These are phyloP conservation scores for Aspergillus sp. DNA, from an alignment of 2,329 filamentous ascomycete species.

Conservation along the genomic window DNA sequence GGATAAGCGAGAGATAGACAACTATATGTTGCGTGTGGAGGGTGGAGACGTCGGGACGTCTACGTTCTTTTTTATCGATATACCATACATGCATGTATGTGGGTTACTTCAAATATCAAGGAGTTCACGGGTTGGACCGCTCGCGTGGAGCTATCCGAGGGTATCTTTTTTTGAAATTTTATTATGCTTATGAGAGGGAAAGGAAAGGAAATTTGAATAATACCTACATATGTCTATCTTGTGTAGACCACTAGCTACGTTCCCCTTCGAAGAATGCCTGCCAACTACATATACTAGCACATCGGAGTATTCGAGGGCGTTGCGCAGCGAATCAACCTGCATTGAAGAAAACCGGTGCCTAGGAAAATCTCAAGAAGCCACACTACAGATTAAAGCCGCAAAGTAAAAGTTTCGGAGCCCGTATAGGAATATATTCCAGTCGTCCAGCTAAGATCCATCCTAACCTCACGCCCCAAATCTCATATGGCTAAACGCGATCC, in stretches of 20 bases:
- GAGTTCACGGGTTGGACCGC: slow-evolving; percentile 39
- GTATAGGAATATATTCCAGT: slow-evolving; percentile 1
- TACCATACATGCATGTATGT: slow-evolving; percentile 16
- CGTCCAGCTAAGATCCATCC: slow-evolving; percentile 5
- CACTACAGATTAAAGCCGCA: neutral
- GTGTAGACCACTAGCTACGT: neutral
- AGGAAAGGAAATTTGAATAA: slow-evolving; percentile 9
- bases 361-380: neutral
- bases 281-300: neutral
- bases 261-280: neutral
- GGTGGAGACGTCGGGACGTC: slow-evolving; percentile 16
- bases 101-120: slow-evolving; percentile 31
- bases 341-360: neutral
- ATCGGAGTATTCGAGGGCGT: neutral
- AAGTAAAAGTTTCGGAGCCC: neutral
- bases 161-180: slow-evolving; percentile 19
- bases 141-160: slow-evolving; percentile 33
- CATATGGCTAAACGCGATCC: slow-evolving; percentile 12
- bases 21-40: neutral
- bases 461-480: slow-evolving; percentile 19
- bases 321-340: neutral
- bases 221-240: neutral
- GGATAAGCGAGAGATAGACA: slow-evolving; percentile 43
- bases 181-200: slow-evolving; percentile 7
- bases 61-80: neutral